Conservation (phyloP, 164 flowering plant genomes). For the Berberis vulgaris region DNA sequence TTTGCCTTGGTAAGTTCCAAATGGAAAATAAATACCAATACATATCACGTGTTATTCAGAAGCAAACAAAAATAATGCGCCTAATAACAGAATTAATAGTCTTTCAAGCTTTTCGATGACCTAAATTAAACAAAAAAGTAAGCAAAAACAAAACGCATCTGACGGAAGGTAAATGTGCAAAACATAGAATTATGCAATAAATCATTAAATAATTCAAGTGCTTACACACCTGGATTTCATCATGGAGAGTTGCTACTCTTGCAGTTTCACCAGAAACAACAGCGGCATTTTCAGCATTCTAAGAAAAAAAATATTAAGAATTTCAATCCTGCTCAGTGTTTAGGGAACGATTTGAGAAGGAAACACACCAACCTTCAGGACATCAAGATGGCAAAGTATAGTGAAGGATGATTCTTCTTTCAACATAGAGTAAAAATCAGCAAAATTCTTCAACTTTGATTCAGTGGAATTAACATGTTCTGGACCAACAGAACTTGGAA, state of each 20-base stretch:
- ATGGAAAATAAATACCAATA: too few relatives aligned
- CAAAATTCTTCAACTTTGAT: conserved; percentile 21
- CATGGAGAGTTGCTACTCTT: conserved; percentile 24
- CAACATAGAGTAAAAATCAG: conserved; percentile 49
- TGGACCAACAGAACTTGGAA: conserved; percentile 13
- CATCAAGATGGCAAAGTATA: conserved; percentile 40
- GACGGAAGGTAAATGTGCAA: background rate
- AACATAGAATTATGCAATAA: background rate
- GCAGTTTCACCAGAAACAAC: conserved; percentile 32
- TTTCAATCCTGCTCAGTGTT: conserved; percentile 9
- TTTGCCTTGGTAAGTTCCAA: too few relatives aligned
- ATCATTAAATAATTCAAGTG: background rate
- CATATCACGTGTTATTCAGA: too few relatives aligned
- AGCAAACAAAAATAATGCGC: too few relatives aligned
- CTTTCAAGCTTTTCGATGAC: too few relatives aligned
- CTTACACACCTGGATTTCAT: conserved; percentile 50
- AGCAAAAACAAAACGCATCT: background rate
- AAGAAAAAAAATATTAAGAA: conserved; percentile 14
- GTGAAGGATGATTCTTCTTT: conserved; percentile 36
- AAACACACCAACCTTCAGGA: conserved; percentile 45
- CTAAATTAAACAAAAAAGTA: too few relatives aligned
- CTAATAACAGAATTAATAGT: too few relatives aligned
- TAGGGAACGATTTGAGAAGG: conserved; percentile 1
- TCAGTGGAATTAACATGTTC: conserved; percentile 16
- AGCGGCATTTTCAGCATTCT: conserved; percentile 39